phyloP scores from a whole-genome alignment of 768 basidiomycete species.

The Tricholoma terreum region DNA sequence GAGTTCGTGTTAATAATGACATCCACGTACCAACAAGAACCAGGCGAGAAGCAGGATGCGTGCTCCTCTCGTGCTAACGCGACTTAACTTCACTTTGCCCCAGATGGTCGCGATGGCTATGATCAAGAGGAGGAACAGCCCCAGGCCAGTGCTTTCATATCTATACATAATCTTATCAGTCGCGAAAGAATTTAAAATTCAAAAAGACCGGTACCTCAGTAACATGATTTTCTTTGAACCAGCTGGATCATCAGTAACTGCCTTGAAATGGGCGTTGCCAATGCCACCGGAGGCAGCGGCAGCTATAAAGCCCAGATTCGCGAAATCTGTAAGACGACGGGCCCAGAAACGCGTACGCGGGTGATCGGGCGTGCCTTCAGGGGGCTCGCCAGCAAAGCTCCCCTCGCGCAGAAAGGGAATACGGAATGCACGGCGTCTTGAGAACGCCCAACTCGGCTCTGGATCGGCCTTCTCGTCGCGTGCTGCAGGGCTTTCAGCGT shows the following conservation, averaged over 20 bases:
- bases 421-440: no score
- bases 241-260: slow-evolving; percentile 8
- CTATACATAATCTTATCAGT: slow-evolving; percentile 12
- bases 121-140: slow-evolving; percentile 14
- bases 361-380: slow-evolving; percentile 28
- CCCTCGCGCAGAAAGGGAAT: background rate
- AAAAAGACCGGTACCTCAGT: slow-evolving; percentile 17
- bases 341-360: slow-evolving; percentile 24
- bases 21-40: slow-evolving; percentile 30
- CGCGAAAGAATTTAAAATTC: background rate
- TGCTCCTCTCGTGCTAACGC: slow-evolving; percentile 23
- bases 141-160: slow-evolving; percentile 21
- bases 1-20: slow-evolving; percentile 5
- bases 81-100: slow-evolving; percentile 23
- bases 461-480: slow-evolving; percentile 13
- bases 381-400: slow-evolving; percentile 16
- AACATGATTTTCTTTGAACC: slow-evolving; percentile 17
- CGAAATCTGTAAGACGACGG: slow-evolving; percentile 26
- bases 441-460: no score
- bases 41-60: slow-evolving; percentile 19
- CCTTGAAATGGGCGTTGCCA: slow-evolving; percentile 19
- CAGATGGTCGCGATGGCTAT: slow-evolving; percentile 17
- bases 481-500: slow-evolving; percentile 24
- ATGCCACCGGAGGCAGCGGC: slow-evolving; percentile 29
- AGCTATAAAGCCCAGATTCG: slow-evolving; percentile 27